Base-by-base conservation (phyloP, 371 early-diverging fungal genomes). In the Rhizopus delemar region DNA sequence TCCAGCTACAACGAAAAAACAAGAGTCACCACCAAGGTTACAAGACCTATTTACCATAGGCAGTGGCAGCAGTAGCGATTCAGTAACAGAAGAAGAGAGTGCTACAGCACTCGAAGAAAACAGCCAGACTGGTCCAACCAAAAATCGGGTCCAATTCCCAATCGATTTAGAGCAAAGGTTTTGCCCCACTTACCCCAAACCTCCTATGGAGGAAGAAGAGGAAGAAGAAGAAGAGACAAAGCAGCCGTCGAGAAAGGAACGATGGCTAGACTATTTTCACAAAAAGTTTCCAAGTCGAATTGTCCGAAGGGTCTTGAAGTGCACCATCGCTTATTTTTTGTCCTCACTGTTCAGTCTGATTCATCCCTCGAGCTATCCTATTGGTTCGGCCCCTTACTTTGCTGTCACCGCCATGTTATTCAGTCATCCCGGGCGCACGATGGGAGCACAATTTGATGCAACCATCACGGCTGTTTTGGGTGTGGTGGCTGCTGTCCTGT, bases 251-350 rank as follows among this genome's bases (percentile, higher is more conserved):
- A 51, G 46, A 46, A 60, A 60, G 43, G 65, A 65, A 38, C 45
- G 28, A 15, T 22, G 59, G 7, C 22, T 65, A 6, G 34, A 59
- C 16, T 69, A 69, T 43, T 16, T 78, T 31, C 70, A 72, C 56
- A 56, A 49, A 45, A 67, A 66, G 48, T 79, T 86, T 50, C 77
- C 83, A 3, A 70, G 73, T 7, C 69, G 84, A 62, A 76, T 82
- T 22, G 68, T 83, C 29, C 75, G 80, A 51, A 77, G 86, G 11
- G 78, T 83, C 1, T 61, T 83, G 46, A 83, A 83, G 65, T 79
- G 79, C 45, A 70, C 78, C 2, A 53, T 79, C 4, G 84, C 86
- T 12, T 73, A 79, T 29, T 82, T 75, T 36, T 41, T 81, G 3
- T 63, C 81, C 0, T 69, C 76, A 0, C 46, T 76, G 2, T 62